Base-by-base conservation (phyloP, 2,329 filamentous ascomycete species). In the Knufia petricola region DNA sequence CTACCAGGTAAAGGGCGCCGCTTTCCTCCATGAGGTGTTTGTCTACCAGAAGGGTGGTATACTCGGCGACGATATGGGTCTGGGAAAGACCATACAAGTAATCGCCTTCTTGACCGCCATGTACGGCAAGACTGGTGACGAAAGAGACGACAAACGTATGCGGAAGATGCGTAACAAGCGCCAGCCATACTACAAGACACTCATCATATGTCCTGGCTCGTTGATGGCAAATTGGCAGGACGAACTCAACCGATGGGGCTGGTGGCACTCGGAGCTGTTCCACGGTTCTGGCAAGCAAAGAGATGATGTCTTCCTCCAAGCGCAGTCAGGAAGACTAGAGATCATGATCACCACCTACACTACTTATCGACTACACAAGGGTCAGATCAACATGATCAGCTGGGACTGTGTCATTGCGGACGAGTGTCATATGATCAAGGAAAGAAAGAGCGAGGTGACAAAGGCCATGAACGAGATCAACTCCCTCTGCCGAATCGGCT, bases 371-470 rank as follows among this genome's bases (percentile, higher is more conserved):
- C 82, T 84, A 59, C 86, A 87, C 58, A 80, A 84, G 56, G 76
- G 79, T 55, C 77, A 79, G 19, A 75, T 98, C 60, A 98, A 98
- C 62, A 79, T 82, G 58, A 74, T 96, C 0, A 76, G 84, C 46
- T 98, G 92, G 92, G 92, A 98, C 62, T 90, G 85, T 56, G 85
- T 95, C 1, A 79, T 98, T 46, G 90, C 89, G 1, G 92, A 98
- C 58, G 92, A 98, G 66, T 95, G 88, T 59, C 92, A 98, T 61
- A 74, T 76, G 31, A 79, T 96, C 62, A 98, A 96, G 67, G 87
- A 90, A 57, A 75, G 77, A 42, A 75, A 70, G 37, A 83, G 89
- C 0, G 84, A 84, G 53, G 85, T 84, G 6, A 92, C 90, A 0
- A 79, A 85, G 60, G 82, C 88, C 0, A 90, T 98, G 84, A 85